Evolutionary conservation across 108 stramenopile species (phyloP), one percentile per base, ranked within the genome.

Genomic region (Skeletonema grethae): DNA sequence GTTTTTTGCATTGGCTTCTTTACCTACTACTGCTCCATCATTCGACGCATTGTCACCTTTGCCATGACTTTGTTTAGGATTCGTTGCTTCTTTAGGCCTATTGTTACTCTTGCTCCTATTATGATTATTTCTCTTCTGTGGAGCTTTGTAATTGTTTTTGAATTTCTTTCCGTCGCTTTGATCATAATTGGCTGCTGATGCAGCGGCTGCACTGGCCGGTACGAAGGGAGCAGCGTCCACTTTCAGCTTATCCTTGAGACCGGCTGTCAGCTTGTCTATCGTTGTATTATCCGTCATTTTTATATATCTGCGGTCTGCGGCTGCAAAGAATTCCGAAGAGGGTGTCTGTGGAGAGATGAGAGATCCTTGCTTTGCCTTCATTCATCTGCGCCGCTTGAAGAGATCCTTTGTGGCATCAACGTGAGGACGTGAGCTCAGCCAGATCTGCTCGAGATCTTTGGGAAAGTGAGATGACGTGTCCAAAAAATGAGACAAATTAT

Each of bases 151-250:
- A 28, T 28, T 34, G 20, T 24, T 24, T 15, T 53, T 22, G 50
- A n/a, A 24, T 22, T 53, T 20, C 18, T 53, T 53, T 53, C 50
- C 50, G 9, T 22, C 50, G 22, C n/a, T 24, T 3, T 24, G 22
- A 53, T 22, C n/a, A 22, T 53, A 24, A 8, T 16, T 48, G 20
- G 46, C 46, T 16, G 22, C 50, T 18, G 50, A 0, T 0, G 50
- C 50, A 7, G 22, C 50, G 22, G 48, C 2, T 0, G 22, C 4
- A 20, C 48, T 22, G 48, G 50, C 50, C 8, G 50, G 50, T 22
- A 53, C 50, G 50, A 53, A 53, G 5, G 50, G 50, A 53, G 50
- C 50, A 53, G 50, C 50, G 20, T 53, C 50, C 18, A 53, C 50
- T 22, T 53, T 53, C 22, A 53, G 7, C 50, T 53, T 20, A 22